phyloP scores from a whole-genome alignment of 495 filamentous ascomycete genomes.

The Aspergillus panamensis region DNA sequence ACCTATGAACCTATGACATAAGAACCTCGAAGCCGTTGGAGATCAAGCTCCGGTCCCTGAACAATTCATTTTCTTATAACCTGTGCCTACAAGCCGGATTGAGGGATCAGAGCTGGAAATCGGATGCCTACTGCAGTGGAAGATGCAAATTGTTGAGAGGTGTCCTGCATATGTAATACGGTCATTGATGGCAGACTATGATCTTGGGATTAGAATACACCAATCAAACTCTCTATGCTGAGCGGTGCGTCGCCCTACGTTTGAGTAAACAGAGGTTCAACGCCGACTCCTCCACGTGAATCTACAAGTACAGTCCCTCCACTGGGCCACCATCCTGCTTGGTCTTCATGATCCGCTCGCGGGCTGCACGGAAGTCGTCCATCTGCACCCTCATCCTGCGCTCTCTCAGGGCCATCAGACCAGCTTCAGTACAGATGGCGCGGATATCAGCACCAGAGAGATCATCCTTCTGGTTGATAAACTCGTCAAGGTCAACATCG shows the following conservation, averaged over 20 bases:
- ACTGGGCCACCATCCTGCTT: slow-evolving; percentile 95
- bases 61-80: no score
- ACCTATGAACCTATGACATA: slow-evolving; percentile 3
- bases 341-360: slow-evolving; percentile 95
- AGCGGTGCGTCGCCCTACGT: slow-evolving; percentile 12
- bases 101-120: no score
- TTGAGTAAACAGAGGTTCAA: slow-evolving; percentile 12
- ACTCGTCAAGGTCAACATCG: slow-evolving; percentile 97
- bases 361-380: slow-evolving; percentile 90
- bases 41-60: no score
- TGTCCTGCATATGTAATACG: no score
- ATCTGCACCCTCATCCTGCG: slow-evolving; percentile 98
- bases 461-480: slow-evolving; percentile 98
- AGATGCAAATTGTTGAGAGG: no score
- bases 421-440: slow-evolving; percentile 96
- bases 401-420: slow-evolving; percentile 91
- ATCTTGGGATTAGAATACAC: slow-evolving; percentile 2
- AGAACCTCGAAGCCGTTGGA: no score
- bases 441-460: slow-evolving; percentile 97
- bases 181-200: no score
- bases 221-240: slow-evolving; percentile 15
- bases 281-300: slow-evolving; percentile 13
- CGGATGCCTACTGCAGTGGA: no score
- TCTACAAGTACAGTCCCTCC: slow-evolving; percentile 96
- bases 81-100: no score